Conservation (phyloP, 2,329 filamentous ascomycete species). For the Eurotiales sp. region DNA sequence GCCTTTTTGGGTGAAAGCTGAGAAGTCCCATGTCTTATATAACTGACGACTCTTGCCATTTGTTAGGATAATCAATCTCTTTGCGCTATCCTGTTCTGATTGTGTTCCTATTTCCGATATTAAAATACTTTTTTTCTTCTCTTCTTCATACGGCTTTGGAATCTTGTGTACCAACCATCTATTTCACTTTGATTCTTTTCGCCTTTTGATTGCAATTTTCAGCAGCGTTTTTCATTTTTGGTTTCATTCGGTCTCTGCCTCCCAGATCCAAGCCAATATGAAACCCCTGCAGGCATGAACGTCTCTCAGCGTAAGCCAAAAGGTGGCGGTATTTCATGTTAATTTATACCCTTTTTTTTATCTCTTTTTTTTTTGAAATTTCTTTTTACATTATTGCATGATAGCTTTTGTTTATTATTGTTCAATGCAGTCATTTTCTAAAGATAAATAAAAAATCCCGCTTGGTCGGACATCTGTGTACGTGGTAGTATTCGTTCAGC, state of each 20-base stretch:
- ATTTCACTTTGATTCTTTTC: not conserved
- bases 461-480: no score
- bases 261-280: not conserved
- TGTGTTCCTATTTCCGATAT: not conserved
- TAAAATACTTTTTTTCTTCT: not conserved
- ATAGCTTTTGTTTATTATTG: no score
- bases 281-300: not conserved
- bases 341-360: slow-evolving; percentile 9
- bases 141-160: not conserved
- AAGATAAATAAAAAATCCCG: no score
- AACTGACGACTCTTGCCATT: slow-evolving; percentile 1
- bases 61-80: slow-evolving; percentile 1
- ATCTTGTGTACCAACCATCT: not conserved
- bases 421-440: no score
- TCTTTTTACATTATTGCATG: no score
- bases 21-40: slow-evolving; percentile 4
- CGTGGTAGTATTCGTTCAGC: no score
- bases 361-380: not conserved
- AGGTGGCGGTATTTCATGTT: slow-evolving; percentile 1
- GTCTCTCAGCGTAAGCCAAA: slow-evolving; percentile 6
- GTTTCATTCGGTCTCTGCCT: not conserved
- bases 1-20: not conserved
- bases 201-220: not conserved
- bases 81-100: not conserved
- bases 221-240: not conserved